A percentile compares a stretch with the other conserved stretches of the same genome.
These are phyloP conservation scores for Zasmidium citrigriseum DNA, from an alignment of 2,329 filamentous ascomycete genomes.

Conservation along the genomic window DNA sequence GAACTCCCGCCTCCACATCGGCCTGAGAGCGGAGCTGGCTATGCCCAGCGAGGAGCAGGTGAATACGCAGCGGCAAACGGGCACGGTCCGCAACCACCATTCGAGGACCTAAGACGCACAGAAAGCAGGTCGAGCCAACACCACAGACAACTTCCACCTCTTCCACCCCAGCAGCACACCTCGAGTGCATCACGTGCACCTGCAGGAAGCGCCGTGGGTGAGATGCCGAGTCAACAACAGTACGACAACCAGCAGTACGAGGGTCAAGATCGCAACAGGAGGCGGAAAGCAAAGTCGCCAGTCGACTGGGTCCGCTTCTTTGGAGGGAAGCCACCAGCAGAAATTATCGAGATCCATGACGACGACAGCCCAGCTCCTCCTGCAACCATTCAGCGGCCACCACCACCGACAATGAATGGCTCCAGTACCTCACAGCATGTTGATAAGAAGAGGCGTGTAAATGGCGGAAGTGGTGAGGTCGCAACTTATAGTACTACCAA, in stretches of 20 bases:
- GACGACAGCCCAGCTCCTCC: constrained; percentile 38
- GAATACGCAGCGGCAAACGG: constrained; percentile 26
- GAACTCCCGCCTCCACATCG: constrained; percentile 31
- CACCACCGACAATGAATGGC: constrained; percentile 22
- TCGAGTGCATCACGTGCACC: constrained; percentile 27
- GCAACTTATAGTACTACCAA: constrained; percentile 48
- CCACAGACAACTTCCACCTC: constrained; percentile 23
- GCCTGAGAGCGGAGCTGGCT: constrained; percentile 33
- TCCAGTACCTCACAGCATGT: constrained; percentile 51
- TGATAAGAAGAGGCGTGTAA: constrained; percentile 75
- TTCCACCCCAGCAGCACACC: constrained; percentile 20
- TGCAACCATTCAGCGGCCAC: constrained; percentile 22
- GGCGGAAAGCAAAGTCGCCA: constrained; percentile 25
- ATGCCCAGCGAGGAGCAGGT: constrained; percentile 26
- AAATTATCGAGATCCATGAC: constrained; percentile 56
- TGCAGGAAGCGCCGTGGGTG: constrained; percentile 10
- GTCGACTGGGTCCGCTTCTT: constrained; percentile 41
- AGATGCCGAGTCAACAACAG: constrained; percentile 6
- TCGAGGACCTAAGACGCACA: constrained; percentile 31
- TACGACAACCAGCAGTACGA: constrained; percentile 15
- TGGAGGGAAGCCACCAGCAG: constrained; percentile 44
- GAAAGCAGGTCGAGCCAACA: constrained; percentile 27
- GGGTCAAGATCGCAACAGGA: constrained; percentile 19
- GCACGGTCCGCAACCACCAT: constrained; percentile 17
- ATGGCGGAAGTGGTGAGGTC: constrained; percentile 27